A percentile compares a stretch with the other conserved stretches of the same genome.
phyloP scores from a whole-genome alignment of 768 basidiomycete genomes.

The Auricularia auricula-judae region DNA sequence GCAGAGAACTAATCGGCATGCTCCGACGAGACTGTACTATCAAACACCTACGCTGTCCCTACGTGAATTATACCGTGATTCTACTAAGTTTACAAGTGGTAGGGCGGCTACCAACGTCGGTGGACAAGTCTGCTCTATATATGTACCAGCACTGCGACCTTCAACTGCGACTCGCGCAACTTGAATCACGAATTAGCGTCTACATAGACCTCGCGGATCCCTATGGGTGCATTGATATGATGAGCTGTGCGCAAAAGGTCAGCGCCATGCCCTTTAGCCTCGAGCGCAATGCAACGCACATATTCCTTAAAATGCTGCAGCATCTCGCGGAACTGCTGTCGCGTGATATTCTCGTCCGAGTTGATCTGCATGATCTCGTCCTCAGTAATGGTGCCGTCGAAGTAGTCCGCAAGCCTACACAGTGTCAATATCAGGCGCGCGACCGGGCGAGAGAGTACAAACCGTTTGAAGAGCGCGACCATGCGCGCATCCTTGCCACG shows the following conservation, averaged over 20 bases:
- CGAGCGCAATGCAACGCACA: conserved; percentile 33
- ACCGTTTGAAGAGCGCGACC: conserved; percentile 71
- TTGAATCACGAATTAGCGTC: no score
- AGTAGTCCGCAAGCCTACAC: conserved; percentile 78
- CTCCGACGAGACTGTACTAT: no score
- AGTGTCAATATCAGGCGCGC: background rate
- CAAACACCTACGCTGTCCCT: no score
- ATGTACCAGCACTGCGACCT: no score
- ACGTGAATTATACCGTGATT: no score
- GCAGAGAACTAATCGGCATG: no score
- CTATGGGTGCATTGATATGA: background rate
- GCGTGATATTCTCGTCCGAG: conserved; percentile 62
- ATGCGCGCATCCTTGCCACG: conserved; percentile 64
- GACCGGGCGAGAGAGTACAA: conserved; percentile 16
- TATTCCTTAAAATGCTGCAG: conserved; percentile 82
- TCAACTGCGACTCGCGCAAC: no score
- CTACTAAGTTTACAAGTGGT: no score
- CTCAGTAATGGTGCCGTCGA: conserved; percentile 84
- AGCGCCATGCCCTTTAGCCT: background rate
- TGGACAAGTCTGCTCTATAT: no score
- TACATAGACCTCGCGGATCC: background rate
- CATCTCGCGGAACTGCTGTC: conserved; percentile 75
- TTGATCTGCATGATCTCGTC: conserved; percentile 75
- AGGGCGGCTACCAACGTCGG: no score
- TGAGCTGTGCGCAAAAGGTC: background rate